Base-by-base conservation (phyloP, 441 rosid species). In the Euphorbia corollata region DNA sequence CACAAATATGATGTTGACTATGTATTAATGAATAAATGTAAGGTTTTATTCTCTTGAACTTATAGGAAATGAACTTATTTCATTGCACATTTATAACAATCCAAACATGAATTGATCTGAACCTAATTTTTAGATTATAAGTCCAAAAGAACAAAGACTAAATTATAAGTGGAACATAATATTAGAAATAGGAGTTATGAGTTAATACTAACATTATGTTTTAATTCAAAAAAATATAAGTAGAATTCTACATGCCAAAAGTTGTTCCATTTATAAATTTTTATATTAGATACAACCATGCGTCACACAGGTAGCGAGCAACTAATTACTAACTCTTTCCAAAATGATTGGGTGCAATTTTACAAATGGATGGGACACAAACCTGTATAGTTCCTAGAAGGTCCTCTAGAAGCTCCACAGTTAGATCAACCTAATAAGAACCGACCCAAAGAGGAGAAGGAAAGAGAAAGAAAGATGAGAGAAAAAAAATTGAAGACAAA, bases 321-420 rank as follows among this genome's bases (percentile, higher is more conserved):
- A 50, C 54, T n/a, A 24, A 41, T 15, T 20, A 56, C 30, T n/a
- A 27, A 20, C 45, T 48, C 63, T 47, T 54, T 61, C 24, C 22
- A 53, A 13, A 57, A 64, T 39, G 66, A 66, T 41, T 59, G 70
- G 63, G 53, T 38, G 24, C 16, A 54, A 54, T 27, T 65, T 50
- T 64, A 12, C 18, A 38, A 18, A 61, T 30, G 16, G 53, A 34
- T 34, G 11, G 8, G 16, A 65, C 6, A 70, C 77, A 72, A 69
- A 85, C 97, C 90, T 87, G 97, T 74, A 90, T 82, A 65, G 75
- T 80, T 68, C 87, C 90, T 82, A 87, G 70, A 73, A 90, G 88
- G 66, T 88, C 97, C 81, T 90, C 97, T 50, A 87, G 75, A 64
- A 90, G 90, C 77, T 90, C 97, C 75, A 87, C 76, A 13, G 82